Evolutionary conservation across 2,329 filamentous ascomycete genomes (phyloP), one percentile per base, ranked within the genome.

Genomic region (Ilyonectria sp.): DNA sequence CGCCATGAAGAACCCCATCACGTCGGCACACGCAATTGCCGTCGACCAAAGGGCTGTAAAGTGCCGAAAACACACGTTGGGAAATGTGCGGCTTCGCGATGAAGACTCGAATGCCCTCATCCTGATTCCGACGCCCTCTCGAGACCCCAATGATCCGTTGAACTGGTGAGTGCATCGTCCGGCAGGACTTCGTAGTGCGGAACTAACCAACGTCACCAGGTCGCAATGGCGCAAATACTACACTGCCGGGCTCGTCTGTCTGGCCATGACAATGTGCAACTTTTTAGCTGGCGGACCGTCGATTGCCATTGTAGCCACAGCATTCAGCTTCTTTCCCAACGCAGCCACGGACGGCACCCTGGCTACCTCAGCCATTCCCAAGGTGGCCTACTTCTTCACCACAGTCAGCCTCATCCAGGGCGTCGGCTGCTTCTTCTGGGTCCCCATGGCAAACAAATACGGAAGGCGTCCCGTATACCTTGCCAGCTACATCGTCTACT

Each of bases 201-300:
- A 23, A 40, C 52, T 68, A 73, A 62, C 23, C 65, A 15, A 11
- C 23, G 35, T 59, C 40, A 54, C 9, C 37, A 84, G 82, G 84
- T 78, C 81, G 29, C 78, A 81, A 77, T 77, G 80, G 70, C 86
- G 84, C 69, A 85, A 86, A 57, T 81, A 82, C 67, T 88, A 86
- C 74, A 84, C 85, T 43, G 85, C 86, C 9, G 73, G 78, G 54
- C 77, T 87, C 15, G 82, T 88, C 37, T 88, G 85, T 73, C 67
- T 85, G 4, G 86, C 86, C 59, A 88, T 89, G 79, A 80, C 87
- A 67, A 82, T 89, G 76, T 86, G 83, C 77, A 89, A 89, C 75
- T 89, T 89, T 69, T 77, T 89, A 5, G 86, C 86, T 0, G 87
- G 86, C n/a, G 87, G 84, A 0, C 86, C 87, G 3, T 83, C 83